Evolutionary conservation across 2,329 filamentous ascomycete genomes (phyloP).

Genomic region (Fusarium sterilihyphosum): DNA sequence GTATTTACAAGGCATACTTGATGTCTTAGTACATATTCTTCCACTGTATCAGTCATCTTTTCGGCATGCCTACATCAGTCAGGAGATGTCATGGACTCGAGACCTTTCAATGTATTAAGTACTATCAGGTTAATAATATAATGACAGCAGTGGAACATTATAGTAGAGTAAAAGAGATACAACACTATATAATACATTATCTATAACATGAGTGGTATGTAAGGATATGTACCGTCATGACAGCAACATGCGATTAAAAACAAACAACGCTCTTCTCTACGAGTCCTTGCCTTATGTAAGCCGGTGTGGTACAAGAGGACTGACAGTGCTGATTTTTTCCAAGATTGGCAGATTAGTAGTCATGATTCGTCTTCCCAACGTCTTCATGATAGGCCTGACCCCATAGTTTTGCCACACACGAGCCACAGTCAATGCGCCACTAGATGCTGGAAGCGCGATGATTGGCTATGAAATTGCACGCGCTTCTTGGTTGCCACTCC

Average conservation of each 20-base stretch:
- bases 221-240: neutral
- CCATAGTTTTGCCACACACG: conserved; percentile 12
- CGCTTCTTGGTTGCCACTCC: conserved; percentile 35
- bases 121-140: neutral
- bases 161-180: neutral
- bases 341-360: neutral
- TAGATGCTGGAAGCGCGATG: neutral
- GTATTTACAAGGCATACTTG: neutral
- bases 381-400: conserved; percentile 3
- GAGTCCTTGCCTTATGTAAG: neutral
- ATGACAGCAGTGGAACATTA: neutral
- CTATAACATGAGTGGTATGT: neutral
- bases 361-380: neutral
- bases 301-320: neutral
- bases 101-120: too few relatives aligned
- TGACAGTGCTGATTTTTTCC: neutral
- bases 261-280: neutral
- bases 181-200: neutral
- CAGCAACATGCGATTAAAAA: neutral
- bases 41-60: neutral
- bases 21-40: neutral
- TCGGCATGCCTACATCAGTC: too few relatives aligned
- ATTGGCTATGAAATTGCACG: conserved; percentile 37
- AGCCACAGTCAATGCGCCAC: conserved; percentile 30
- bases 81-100: neutral